Evolutionary conservation across 495 filamentous ascomycete genomes (phyloP), one percentile per base, ranked within the genome.

Genomic region (Pseudevernia furfuracea): DNA sequence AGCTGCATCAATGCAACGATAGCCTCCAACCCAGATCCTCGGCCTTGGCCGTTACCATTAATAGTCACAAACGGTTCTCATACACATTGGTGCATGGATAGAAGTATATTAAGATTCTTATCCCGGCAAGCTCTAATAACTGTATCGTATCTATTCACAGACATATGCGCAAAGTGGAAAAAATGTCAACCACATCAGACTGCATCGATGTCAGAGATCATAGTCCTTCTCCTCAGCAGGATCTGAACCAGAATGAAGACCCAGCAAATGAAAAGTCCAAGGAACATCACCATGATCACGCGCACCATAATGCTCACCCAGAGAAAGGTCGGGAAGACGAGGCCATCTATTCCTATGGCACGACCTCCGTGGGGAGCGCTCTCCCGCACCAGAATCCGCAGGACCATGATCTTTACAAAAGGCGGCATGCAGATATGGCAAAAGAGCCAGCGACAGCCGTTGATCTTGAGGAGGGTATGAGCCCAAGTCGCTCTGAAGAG

Each of bases 231-330:
- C 58, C 71, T 14, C 69, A 75, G 68, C 62, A 63, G 19, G 59
- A 67, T 55, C 69, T 75, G 3, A 59, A 69, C 9, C 38, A 37
- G 32, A 75, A 77, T 69, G 41, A 71, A 28, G 78, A 82, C 66
- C 76, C 78, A 48, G 75, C 73, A 19, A 71, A 81, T 3, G 70
- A 79, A 41, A 70, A 73, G 38, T 59, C 73, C 30, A 69, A 74
- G 30, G 76, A 85, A 68, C 82, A 84, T 68, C 78, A 74, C 37
- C 81, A 84, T 66, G 64, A 58, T 9, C 83, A 86, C 69, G 70
- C 80, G 10, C 81, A 84, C 66, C 82, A 85, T 63, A 72, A 70
- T 15, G 66, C 72, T 9, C 70, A 71, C 44, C 76, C 82, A n/a
- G 73, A 78, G 67, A 69, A 74, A 66, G 76, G 75, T 60, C 74